Evolutionary conservation across 1,139 yeast genomes (phyloP), one percentile per base, ranked within the genome.

Genomic region (Pichia norvegensis): DNA sequence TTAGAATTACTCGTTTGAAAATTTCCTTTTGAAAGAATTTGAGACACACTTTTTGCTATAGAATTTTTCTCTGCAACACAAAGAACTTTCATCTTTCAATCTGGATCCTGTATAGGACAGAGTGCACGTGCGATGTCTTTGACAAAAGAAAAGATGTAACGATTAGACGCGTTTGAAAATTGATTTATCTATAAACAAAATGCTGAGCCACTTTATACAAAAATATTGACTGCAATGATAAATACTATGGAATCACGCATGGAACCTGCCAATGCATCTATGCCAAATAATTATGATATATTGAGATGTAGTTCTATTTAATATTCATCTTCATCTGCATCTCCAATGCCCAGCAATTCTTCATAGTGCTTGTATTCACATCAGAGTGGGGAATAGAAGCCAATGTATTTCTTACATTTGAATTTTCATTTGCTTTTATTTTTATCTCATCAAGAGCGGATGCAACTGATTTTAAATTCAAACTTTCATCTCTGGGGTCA

Each of bases 1-100:
- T 67, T 64, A 2, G 85, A 70, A 43, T 72, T 66, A 39, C 85
- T 66, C 42, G 72, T 61, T 9, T 61, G 60, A 29, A 72, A 68
- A 4, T 74, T 61, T 0, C 95, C 95, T 7, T 95, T 95, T 21
- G 92, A 80, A 4, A 92, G 73, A 1, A 82, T 80, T 29, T 66
- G 62, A 0, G 96, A 78, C 14, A 94, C 92, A 23, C 88, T 85
- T 61, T 83, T 86, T 10, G 97, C 95, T 44, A 94, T 92, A 2
- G 96, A 85, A 46, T 95, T 95, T 66, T 94, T 94, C 67, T 94
- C 99, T 1, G 99, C 98, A 49, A 94, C 97, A 66, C 97, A 92
- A 46, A 94, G 75, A 7, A 94, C 78, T 59, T 70, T 54, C 62
- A 60, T 59, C 14, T 6, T 9, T 19, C 10, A 4, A 27, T 11